Base-by-base conservation (phyloP, 768 basidiomycete genomes). In the Phaeolepiota aurea region DNA sequence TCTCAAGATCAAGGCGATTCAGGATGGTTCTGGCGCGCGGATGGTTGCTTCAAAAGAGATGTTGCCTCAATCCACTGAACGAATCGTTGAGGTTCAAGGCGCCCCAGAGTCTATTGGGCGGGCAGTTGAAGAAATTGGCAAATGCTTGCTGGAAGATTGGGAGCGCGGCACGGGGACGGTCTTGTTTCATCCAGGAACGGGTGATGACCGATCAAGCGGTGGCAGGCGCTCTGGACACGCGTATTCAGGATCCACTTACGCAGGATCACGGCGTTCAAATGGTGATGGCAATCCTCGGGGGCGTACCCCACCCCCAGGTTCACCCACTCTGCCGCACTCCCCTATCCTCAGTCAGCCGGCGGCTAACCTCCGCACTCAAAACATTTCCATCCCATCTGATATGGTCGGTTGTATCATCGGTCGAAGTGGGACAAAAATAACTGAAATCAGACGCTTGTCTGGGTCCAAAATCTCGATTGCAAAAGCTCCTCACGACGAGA, bases 31-130 rank as follows among this genome's bases (percentile, higher is more conserved):
- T 28, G 91, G 92, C 38, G 92, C 91, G 14, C 86, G 96, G 42
- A 99, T 99, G 93, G 86, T 97, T 42, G 96, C 96, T 32, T 88
- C 89, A 46, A 98, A 98, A 64, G 96, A 98, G 56, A 97, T 98
- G 87, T 77, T 99, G 33, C 93, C 96, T 21, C 96, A 98, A 64
- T 98, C 94, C 21, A 99, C 96, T 35, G 96, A 99, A 64, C 89
- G 96, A 48, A 87, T 98, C 53, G 96, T 99, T 41, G 96, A 98
- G 62, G 89, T 99, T 35, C 90, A 97, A 56, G 96, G 96, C 31
- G 70, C 90, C 22, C 82, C 91, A 28, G 93, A 96, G 44, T 71
- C 88, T 35, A 97, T 99, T 56, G 84, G 88, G 39, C 82, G 82
- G 53, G 96, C 96, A 31, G 84, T 99, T 36, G 81, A 85, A 59